phyloP scores from a whole-genome alignment of 495 filamentous ascomycete species.

The Haplographium delicatum region DNA sequence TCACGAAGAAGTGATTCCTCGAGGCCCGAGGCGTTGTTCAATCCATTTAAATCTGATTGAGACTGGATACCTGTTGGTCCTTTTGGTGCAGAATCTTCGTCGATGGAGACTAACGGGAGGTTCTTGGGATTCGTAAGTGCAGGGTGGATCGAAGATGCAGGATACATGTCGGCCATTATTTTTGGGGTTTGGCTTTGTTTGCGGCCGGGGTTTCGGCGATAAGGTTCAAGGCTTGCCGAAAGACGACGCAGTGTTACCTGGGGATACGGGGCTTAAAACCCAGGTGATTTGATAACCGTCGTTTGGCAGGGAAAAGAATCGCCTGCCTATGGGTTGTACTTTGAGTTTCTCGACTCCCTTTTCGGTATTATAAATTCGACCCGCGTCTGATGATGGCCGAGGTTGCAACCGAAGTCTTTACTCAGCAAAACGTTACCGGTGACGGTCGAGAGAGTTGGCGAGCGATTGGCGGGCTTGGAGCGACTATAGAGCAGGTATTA shows the following conservation, averaged over 20 bases:
- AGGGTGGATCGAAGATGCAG: slow-evolving; percentile 37
- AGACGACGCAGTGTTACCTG: neutral
- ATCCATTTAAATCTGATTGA: slow-evolving; percentile 8
- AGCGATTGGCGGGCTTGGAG: too few species aligned
- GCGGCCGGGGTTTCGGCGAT: neutral
- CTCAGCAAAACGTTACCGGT: too few species aligned
- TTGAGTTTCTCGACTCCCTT: too few species aligned
- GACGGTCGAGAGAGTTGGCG: too few species aligned
- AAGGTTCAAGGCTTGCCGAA: neutral
- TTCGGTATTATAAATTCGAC: too few species aligned
- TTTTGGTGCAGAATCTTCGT: slow-evolving; percentile 6
- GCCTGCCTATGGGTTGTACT: too few species aligned
- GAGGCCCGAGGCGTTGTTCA: slow-evolving; percentile 25
- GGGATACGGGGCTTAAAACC: too few species aligned
- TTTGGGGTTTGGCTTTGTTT: slow-evolving; percentile 1
- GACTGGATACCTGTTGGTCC: neutral
- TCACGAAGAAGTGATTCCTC: slow-evolving; percentile 40
- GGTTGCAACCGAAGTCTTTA: too few species aligned
- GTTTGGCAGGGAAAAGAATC: too few species aligned
- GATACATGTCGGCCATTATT: slow-evolving; percentile 32
- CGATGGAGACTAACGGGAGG: slow-evolving; percentile 20
- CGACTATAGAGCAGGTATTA: too few species aligned
- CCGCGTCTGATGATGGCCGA: too few species aligned
- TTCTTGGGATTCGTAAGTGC: slow-evolving; percentile 26
- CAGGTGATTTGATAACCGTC: too few species aligned